phyloP scores from a whole-genome alignment of 495 filamentous ascomycete species.

The Penicillium egyptiacum region DNA sequence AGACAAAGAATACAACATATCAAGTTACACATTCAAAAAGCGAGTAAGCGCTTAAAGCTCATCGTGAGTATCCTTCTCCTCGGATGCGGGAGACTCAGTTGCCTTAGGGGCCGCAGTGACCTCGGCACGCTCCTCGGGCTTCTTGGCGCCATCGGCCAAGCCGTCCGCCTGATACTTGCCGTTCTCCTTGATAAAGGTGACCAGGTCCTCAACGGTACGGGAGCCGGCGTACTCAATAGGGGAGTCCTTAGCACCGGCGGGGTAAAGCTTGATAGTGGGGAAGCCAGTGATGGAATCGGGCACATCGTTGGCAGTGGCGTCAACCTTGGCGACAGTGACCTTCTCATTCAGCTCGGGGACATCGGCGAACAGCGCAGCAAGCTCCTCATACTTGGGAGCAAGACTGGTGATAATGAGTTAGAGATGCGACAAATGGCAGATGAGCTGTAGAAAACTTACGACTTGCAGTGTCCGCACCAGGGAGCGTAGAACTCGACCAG shows the following conservation, averaged over 20 bases:
- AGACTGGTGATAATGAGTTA: constrained; percentile 39
- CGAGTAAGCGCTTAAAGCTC: constrained; percentile 38
- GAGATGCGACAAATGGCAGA: background rate
- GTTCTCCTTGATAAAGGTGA: constrained; percentile 91
- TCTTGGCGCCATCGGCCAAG: constrained; percentile 46
- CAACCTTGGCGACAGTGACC: constrained; percentile 95
- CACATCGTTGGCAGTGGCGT: constrained; percentile 94
- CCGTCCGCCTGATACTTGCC: constrained; percentile 81
- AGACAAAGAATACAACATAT: constrained; percentile 22
- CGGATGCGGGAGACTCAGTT: constrained; percentile 32
- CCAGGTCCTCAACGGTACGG: constrained; percentile 90
- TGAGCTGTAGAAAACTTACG: constrained; percentile 43
- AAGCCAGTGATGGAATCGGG: constrained; percentile 97
- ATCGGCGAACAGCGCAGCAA: constrained; percentile 75
- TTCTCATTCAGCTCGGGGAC: constrained; percentile 70
- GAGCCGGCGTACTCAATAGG: constrained; percentile 86
- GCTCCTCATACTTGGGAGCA: constrained; percentile 75
- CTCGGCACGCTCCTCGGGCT: constrained; percentile 34
- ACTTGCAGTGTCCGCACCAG: constrained; percentile 99
- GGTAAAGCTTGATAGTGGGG: constrained; percentile 98
- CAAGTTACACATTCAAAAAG: constrained; percentile 21
- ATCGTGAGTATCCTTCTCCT: constrained; percentile 40
- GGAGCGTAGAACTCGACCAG: constrained; percentile 98
- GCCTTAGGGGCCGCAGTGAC: constrained; percentile 25
- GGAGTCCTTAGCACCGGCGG: constrained; percentile 80